Evolutionary conservation across 2,329 filamentous ascomycete species (phyloP).

Genomic region (Talaromyces islandicus): DNA sequence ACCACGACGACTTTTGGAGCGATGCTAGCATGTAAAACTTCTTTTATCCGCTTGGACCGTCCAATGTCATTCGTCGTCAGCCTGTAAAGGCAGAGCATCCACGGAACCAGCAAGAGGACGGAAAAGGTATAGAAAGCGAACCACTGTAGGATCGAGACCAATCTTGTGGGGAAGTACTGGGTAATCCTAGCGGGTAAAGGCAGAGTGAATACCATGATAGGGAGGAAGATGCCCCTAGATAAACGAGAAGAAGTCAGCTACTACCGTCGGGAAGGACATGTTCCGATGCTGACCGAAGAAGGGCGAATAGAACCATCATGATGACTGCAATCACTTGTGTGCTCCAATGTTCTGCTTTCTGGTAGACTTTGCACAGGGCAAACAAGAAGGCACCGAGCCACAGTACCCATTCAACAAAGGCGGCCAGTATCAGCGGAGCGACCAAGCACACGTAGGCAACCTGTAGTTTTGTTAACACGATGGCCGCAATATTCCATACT

Average conservation of each 20-base stretch:
- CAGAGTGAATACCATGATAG: slow-evolving; percentile 89
- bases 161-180: slow-evolving; percentile 61
- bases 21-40: slow-evolving; percentile 73
- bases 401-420: slow-evolving; percentile 86
- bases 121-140: slow-evolving; percentile 95
- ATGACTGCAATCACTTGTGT: slow-evolving; percentile 71
- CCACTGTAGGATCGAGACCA: slow-evolving; percentile 76
- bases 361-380: slow-evolving; percentile 79
- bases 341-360: slow-evolving; percentile 84
- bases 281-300: slow-evolving; percentile 59
- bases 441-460: slow-evolving; percentile 80
- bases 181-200: slow-evolving; percentile 71
- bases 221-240: slow-evolving; percentile 71
- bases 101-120: slow-evolving; percentile 75
- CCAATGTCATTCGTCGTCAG: slow-evolving; percentile 83
- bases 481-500: not conserved
- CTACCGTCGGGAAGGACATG: not conserved
- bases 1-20: slow-evolving; percentile 93
- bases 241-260: not conserved
- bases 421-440: slow-evolving; percentile 73
- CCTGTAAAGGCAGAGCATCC: slow-evolving; percentile 89
- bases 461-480: slow-evolving; percentile 41
- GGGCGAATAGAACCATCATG: slow-evolving; percentile 67
- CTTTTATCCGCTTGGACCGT: slow-evolving; percentile 72
- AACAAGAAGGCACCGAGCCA: slow-evolving; percentile 94